Evolutionary conservation across 192 early-diverging fungal genomes (phyloP).

Genomic region (Spizellomyces sp.): DNA sequence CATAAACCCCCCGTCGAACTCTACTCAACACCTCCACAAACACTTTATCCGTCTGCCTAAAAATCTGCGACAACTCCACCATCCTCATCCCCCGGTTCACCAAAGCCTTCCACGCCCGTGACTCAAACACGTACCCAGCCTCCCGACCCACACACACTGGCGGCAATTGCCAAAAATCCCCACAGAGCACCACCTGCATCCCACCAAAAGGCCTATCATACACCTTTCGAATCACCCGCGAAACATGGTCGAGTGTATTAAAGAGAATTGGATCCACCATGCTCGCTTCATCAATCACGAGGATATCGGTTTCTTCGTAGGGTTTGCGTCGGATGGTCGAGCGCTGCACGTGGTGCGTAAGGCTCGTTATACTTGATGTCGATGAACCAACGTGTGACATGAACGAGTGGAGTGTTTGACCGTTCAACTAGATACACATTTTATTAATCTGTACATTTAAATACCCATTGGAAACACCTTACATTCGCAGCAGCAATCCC

Average conservation of each 20-base stretch:
- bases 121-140: conserved; percentile 26
- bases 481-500: conserved; percentile 50
- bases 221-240: not conserved
- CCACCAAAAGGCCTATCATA: conserved; percentile 43
- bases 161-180: conserved; percentile 57
- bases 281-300: conserved; percentile 51
- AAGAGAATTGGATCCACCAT: conserved; percentile 43
- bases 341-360: not conserved
- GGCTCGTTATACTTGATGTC: not conserved
- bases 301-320: conserved; percentile 32
- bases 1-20: conserved; percentile 41
- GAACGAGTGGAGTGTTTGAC: conserved; percentile 44
- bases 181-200: conserved; percentile 48
- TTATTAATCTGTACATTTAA: not conserved
- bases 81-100: conserved; percentile 18
- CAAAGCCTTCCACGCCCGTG: conserved; percentile 34
- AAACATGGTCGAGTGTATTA: conserved; percentile 5
- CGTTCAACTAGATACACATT: conserved; percentile 32
- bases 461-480: not conserved
- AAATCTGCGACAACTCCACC: conserved; percentile 38
- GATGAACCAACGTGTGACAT: conserved; percentile 3
- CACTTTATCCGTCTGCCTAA: conserved; percentile 43
- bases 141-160: conserved; percentile 27
- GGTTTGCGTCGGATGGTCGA: not conserved
- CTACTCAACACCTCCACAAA: conserved; percentile 45